Evolutionary conservation across 116 monocot species (phyloP).

Genomic region (Trichopus zeylanicus): DNA sequence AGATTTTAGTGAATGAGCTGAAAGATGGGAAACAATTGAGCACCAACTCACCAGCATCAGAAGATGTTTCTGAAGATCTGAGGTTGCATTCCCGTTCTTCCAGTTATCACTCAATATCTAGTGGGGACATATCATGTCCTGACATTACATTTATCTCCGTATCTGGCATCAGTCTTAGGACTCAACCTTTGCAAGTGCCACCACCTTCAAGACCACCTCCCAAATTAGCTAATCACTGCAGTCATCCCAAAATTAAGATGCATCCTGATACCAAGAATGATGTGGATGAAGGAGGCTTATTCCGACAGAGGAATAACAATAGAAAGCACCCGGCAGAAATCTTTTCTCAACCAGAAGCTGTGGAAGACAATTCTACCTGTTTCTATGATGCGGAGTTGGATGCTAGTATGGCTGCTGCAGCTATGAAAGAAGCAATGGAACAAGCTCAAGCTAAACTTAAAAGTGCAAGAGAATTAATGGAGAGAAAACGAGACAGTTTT

Average conservation of each 20-base stretch:
- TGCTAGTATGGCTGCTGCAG: conserved; percentile 54
- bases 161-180: conserved; percentile 58
- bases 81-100: conserved; percentile 24
- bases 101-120: conserved; percentile 34
- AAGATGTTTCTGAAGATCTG: conserved; percentile 19
- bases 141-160: conserved; percentile 36
- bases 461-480: conserved; percentile 61
- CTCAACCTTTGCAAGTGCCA: conserved; percentile 41
- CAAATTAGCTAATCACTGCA: conserved; percentile 22
- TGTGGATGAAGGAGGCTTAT: conserved; percentile 3
- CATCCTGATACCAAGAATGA: not conserved
- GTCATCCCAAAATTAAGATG: conserved; percentile 9
- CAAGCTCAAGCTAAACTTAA: conserved; percentile 69
- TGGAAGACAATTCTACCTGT: conserved; percentile 12
- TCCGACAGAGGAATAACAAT: conserved; percentile 2
- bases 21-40: conserved; percentile 6
- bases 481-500: conserved; percentile 53
- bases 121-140: conserved; percentile 15
- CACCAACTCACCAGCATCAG: conserved; percentile 5
- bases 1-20: not conserved
- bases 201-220: conserved; percentile 72
- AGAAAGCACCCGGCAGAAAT: not conserved
- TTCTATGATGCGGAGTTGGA: conserved; percentile 44
- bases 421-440: conserved; percentile 95
- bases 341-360: conserved; percentile 18